These are phyloP conservation scores for Patellifolia procumbens DNA, from an alignment of 179 eudicot species.

Conservation along the genomic window DNA sequence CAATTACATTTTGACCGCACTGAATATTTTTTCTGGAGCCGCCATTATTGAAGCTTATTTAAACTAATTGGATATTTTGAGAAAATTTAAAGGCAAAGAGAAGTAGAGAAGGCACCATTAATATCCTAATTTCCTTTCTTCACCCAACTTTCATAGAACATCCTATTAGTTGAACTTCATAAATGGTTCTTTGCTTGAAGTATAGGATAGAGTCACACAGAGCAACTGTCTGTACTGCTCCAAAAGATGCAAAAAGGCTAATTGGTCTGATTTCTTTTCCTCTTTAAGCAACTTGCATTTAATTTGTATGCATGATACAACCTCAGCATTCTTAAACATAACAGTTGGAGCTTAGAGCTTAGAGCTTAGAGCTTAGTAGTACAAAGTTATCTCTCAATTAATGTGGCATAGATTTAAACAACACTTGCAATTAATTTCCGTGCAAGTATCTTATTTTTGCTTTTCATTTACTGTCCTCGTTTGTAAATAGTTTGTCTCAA, in stretches of 20 bases:
- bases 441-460: no score
- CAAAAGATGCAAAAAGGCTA: slow-evolving; percentile 9
- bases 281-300: not conserved
- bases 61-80: no score
- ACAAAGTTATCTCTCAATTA: slow-evolving; percentile 1
- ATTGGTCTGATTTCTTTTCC: not conserved
- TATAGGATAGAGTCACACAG: not conserved
- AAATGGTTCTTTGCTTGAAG: slow-evolving; percentile 21
- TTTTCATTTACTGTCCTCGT: no score
- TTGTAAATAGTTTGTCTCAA: no score
- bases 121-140: not conserved
- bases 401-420: not conserved
- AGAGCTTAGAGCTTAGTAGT: not conserved
- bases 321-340: not conserved
- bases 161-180: not conserved
- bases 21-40: no score
- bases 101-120: no score
- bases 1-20: no score
- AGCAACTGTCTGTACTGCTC: not conserved
- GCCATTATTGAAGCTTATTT: no score
- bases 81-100: no score
- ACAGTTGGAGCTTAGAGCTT: no score
- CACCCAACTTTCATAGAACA: not conserved
- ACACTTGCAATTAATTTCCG: no score
- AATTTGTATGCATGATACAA: not conserved